Conservation (phyloP, 1,284 basidiomycete genomes). For the Ceratobasidium sp. region DNA sequence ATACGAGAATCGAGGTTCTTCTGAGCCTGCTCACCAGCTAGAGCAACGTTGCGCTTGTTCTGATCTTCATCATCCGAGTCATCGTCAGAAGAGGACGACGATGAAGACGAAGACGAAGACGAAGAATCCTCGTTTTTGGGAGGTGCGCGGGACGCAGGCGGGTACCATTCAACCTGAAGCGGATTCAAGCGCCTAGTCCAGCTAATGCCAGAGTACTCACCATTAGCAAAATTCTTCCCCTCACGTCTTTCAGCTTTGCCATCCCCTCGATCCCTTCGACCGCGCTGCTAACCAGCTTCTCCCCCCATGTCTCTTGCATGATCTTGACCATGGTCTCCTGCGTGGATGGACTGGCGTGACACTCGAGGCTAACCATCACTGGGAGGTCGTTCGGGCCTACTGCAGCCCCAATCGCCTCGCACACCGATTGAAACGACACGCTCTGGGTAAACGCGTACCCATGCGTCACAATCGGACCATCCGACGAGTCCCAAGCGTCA, state of each 20-base stretch:
- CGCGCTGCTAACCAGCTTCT: constrained; percentile 46
- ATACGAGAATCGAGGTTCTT: constrained; percentile 33
- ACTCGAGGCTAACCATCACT: constrained; percentile 52
- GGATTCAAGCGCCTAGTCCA: background rate
- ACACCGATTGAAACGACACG: constrained; percentile 43
- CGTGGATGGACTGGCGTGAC: constrained; percentile 49
- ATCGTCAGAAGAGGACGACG: constrained; percentile 30
- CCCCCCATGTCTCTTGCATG: constrained; percentile 51
- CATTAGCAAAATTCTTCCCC: constrained; percentile 50
- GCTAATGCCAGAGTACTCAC: constrained; percentile 38
- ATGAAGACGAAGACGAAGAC: constrained; percentile 28
- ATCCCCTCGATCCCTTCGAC: constrained; percentile 44
- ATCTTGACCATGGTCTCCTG: constrained; percentile 51
- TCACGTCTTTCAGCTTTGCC: constrained; percentile 48
- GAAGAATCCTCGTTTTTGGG: constrained; percentile 6
- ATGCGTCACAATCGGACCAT: constrained; percentile 50
- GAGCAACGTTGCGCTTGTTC: constrained; percentile 1
- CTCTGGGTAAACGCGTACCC: constrained; percentile 42
- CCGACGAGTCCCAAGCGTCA: constrained; percentile 46
- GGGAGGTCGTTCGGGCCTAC: constrained; percentile 44
- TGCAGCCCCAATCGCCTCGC: constrained; percentile 42
- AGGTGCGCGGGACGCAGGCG: constrained; percentile 31
- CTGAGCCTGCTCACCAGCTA: constrained; percentile 29
- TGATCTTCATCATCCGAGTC: constrained; percentile 20
- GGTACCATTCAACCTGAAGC: constrained; percentile 41